Base-by-base conservation (phyloP, 148 eudicot genomes). In the Rhododendron kiyosumense region DNA sequence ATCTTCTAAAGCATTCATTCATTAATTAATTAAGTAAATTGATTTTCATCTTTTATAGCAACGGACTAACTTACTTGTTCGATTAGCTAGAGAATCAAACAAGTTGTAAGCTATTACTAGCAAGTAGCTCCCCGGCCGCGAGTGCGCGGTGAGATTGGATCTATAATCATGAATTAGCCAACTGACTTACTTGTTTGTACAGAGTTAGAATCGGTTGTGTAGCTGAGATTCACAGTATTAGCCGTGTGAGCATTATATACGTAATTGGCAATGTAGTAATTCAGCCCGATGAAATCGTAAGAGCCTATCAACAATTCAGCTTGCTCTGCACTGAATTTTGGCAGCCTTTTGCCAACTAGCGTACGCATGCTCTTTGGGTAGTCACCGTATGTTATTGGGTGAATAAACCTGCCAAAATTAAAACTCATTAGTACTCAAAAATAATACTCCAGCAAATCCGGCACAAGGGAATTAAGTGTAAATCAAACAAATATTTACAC, bases 181-280 rank as follows among this genome's bases (percentile, higher is more conserved):
- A 6, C 7, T 41, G 5, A 81, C 89, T 84, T 88, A 95, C 98
- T 49, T 10, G 91, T 85, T 79, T 87, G 82, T 71, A 38, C 81
- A 34, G 84, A 88, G 36, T 20, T 86, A 63, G 92, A 43, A 84
- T 95, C 98, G 1, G 89, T 90, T 46, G 54, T 20, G 85, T 88
- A 88, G 87, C 89, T 90, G 38, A 89, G 81, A 65, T 91, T 90
- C n/a, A 81, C 81, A 57, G 30, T 78, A 34, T 81, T 89, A 7
- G 75, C 24, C 52, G 61, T 30, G 43, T 86, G 86, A 81, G 90
- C 77, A 87, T 89, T 81, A 2, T 84, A 74, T 67, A 90, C 94
- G 86, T 93, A 93, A 28, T 28, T 52, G 30, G 83, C 41, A 14
- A 22, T 51, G 26, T 80, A 80, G 83, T 80, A 80, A 59, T 81